Evolutionary conservation across 257 asterid species (phyloP).

Genomic region (Nicotiana tomentosiformis): DNA sequence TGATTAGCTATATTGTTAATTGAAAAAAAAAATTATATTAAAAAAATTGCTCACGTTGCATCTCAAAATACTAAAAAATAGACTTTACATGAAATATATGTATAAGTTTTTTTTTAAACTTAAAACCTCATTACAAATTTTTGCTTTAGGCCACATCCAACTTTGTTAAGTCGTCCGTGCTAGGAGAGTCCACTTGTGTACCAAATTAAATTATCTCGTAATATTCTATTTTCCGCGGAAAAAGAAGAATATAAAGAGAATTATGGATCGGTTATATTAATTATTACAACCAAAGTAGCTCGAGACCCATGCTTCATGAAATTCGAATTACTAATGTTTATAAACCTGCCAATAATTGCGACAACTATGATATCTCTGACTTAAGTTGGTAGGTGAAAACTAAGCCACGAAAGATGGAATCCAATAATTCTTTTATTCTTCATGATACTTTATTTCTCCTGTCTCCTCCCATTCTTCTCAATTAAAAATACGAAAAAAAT

Average conservation of each 20-base stretch:
- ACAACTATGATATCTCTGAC: conserved; percentile 2
- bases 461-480: not conserved
- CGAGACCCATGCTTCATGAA: not conserved
- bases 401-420: not conserved
- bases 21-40: too few species aligned
- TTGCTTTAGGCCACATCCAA: too few species aligned
- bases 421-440: not conserved
- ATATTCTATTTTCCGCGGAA: not conserved
- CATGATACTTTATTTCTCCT: not conserved
- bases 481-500: not conserved
- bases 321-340: not conserved
- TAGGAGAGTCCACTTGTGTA: too few species aligned
- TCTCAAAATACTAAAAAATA: too few species aligned
- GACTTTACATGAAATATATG: too few species aligned
- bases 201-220: not conserved
- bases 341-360: not conserved
- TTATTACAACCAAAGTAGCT: not conserved
- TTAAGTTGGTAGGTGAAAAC: conserved; percentile 2
- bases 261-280: not conserved
- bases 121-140: too few species aligned
- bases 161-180: too few species aligned
- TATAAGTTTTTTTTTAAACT: too few species aligned
- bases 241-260: not conserved
- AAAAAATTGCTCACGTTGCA: too few species aligned
- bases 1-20: too few species aligned